phyloP scores from a whole-genome alignment of 176 grass and related monocot species.

The Avena insularis region DNA sequence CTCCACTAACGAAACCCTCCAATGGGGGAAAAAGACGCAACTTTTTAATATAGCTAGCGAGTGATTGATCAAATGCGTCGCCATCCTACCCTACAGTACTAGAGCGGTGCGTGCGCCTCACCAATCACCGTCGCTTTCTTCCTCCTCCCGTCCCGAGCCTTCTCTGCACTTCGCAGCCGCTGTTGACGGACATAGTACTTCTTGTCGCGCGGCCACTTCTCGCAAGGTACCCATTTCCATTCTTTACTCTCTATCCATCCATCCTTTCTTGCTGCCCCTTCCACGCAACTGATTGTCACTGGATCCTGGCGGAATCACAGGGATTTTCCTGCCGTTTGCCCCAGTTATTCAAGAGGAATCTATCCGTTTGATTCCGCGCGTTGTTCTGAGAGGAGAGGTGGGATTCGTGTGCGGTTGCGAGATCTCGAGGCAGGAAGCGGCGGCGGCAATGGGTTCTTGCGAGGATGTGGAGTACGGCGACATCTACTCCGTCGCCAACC shows the following conservation, averaged over 20 bases:
- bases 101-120: conserved; percentile 10
- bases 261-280: background rate
- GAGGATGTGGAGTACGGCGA: conserved; percentile 36
- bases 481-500: conserved; percentile 13
- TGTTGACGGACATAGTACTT: background rate
- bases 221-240: conserved; percentile 1
- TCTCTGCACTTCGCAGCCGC: background rate
- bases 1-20: conserved; percentile 12
- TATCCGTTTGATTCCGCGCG: background rate
- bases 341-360: background rate
- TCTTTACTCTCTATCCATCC: background rate
- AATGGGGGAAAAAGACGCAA: conserved; percentile 2
- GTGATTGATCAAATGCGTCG: background rate
- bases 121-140: background rate
- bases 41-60: background rate
- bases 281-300: background rate
- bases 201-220: background rate
- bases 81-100: background rate
- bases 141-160: background rate
- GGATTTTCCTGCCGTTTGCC: background rate
- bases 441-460: conserved; percentile 22
- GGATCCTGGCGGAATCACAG: background rate
- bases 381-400: too few species aligned
- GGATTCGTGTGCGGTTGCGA: too few species aligned
- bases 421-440: background rate